Evolutionary conservation across 2,329 filamentous ascomycete species (phyloP).

Genomic region (Graphilbum ipis-grandicollis): DNA sequence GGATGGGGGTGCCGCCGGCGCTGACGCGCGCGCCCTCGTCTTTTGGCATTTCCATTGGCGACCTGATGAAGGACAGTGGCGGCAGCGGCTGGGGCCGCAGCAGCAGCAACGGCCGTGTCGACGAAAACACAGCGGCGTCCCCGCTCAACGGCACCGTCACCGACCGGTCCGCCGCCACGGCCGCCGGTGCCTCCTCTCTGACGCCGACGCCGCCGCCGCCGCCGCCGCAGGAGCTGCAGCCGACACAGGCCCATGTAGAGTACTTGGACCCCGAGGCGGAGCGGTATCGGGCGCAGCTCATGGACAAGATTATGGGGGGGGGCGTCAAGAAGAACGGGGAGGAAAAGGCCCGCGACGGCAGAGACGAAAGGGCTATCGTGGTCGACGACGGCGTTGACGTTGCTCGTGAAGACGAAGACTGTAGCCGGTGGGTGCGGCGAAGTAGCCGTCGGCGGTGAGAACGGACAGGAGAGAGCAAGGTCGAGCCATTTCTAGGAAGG

Average conservation of each 20-base stretch:
- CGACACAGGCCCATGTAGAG: constrained; percentile 32
- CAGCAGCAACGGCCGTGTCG: not conserved
- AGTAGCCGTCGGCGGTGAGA: not conserved
- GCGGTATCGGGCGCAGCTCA: constrained; percentile 23
- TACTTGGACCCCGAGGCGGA: constrained; percentile 34
- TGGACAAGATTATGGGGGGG: constrained; percentile 26
- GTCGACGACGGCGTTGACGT: not conserved
- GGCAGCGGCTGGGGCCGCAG: not conserved
- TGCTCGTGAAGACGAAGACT: too few species aligned
- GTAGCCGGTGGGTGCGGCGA: not conserved
- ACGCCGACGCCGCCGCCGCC: not conserved
- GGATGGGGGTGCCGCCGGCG: not conserved
- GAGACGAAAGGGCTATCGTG: not conserved
- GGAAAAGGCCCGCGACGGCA: not conserved
- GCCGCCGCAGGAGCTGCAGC: constrained; percentile 10
- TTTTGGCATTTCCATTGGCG: constrained; percentile 6
- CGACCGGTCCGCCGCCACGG: too few species aligned
- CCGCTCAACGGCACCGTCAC: too few species aligned
- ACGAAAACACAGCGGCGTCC: too few species aligned
- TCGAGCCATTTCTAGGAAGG: too few species aligned
- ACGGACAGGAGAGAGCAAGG: not conserved
- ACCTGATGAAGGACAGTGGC: constrained; percentile 6
- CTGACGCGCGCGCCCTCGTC: not conserved
- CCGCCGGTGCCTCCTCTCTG: too few species aligned
- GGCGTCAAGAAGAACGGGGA: not conserved